Conservation (phyloP, 495 filamentous ascomycete species). For the Ascobolus immersus region DNA sequence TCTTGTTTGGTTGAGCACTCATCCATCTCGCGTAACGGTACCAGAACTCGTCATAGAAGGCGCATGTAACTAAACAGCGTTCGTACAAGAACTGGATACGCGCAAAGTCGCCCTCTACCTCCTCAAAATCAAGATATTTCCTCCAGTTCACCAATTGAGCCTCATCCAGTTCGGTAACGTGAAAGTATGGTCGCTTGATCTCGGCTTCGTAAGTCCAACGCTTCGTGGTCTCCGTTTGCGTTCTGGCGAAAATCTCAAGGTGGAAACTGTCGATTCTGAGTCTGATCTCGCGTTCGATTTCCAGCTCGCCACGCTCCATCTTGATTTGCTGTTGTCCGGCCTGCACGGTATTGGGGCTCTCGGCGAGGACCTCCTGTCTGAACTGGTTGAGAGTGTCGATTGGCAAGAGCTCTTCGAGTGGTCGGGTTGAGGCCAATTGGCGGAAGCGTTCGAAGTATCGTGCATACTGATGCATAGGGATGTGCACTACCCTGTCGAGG, state of each 20-base stretch:
- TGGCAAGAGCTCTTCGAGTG: constrained; percentile 45
- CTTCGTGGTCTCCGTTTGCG: constrained; percentile 73
- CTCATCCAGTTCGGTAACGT: constrained; percentile 77
- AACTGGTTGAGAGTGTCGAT: constrained; percentile 42
- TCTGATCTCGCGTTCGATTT: constrained; percentile 64
- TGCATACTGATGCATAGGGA: constrained; percentile 92
- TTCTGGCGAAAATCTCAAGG: constrained; percentile 54
- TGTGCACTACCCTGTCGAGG: constrained; percentile 59
- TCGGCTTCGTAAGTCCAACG: constrained; percentile 87
- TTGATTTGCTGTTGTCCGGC: constrained; percentile 26
- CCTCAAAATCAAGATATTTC: constrained; percentile 93
- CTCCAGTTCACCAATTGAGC: constrained; percentile 75
- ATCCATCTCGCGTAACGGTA: constrained; percentile 95
- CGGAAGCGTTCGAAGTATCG: constrained; percentile 86
- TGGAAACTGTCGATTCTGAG: constrained; percentile 54
- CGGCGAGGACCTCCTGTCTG: constrained; percentile 39
- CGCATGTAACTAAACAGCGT: constrained; percentile 72
- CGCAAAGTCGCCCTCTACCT: constrained; percentile 50
- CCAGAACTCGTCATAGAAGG: constrained; percentile 96
- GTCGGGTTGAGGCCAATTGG: constrained; percentile 44
- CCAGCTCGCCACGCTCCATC: constrained; percentile 32
- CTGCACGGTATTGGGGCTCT: constrained; percentile 23
- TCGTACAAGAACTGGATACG: constrained; percentile 74
- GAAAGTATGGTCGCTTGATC: constrained; percentile 92
- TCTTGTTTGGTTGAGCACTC: constrained; percentile 50